Evolutionary conservation across 1,284 basidiomycete genomes (phyloP), one percentile per base, ranked within the genome.

Genomic region (Microbotryum violaceum): DNA sequence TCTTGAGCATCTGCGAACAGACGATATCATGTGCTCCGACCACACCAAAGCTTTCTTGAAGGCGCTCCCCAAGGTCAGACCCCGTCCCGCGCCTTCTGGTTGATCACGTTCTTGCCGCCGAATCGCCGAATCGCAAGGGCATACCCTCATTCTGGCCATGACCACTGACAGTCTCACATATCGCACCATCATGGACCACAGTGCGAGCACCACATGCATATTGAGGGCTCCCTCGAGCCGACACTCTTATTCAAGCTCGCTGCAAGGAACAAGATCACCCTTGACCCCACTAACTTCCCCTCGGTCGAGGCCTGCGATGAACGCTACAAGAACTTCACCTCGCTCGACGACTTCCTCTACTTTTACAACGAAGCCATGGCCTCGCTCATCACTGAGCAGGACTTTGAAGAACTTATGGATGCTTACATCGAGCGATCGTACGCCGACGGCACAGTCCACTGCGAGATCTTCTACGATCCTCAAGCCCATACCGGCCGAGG

Each of bases 161-260:
- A 6, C 23, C 25, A 29, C 49, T 50, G 25, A 20, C 42, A 46
- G 23, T 42, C 45, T 25, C 5, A 27, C 5, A 27, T 54, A 7
- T 6, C n/a, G 23, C 27, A 16, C 4, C 20, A 2, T 33, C 20
- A 9, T 23, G 29, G 31, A 23, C n/a, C 27, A 21, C 56, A 69
- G 63, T 68, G 66, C 62, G 70, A 71, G 53, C 69, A 70, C 52
- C 70, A 71, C 50, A 54, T 71, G 18, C 70, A 71, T 54, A 70
- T 71, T 56, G 68, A 70, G 52, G 67, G 67, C n/a, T 53, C 68
- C 0, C 65, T 72, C 37, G 65, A 66, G 50, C 70, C 70, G 1
- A 50, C 51, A 4, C 55, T 72, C 27, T 48, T 70, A 5, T 72
- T 72, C 61, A 29, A 46, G 44, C 65, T 72, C 45, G 66, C 68